A percentile compares a stretch with the other conserved stretches of the same genome.
Evolutionary conservation across 2,329 filamentous ascomycete species (phyloP).

Genomic region (Penicillium concentricum): DNA sequence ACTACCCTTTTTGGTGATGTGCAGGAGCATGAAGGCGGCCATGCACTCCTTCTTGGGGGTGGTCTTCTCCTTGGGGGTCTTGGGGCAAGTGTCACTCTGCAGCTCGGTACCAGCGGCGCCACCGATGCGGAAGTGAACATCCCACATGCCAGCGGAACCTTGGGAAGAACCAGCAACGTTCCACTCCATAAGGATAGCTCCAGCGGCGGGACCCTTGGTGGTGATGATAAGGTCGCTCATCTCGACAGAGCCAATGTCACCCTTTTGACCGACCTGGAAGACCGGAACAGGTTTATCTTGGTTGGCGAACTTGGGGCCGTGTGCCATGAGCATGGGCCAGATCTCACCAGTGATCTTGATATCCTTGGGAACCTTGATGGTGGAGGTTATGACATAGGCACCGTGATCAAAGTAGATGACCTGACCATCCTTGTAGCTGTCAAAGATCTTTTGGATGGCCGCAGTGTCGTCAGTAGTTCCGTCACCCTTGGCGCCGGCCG

Average conservation of each 20-base stretch:
- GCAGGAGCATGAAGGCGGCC: conserved; percentile 67
- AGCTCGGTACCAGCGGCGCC: conserved; percentile 81
- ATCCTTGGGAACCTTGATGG: conserved; percentile 64
- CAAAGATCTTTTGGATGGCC: conserved; percentile 75
- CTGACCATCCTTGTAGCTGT: conserved; percentile 61
- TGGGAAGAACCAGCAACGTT: conserved; percentile 67
- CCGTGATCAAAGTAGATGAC: conserved; percentile 66
- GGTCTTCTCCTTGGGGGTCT: conserved; percentile 66
- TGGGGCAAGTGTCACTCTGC: conserved; percentile 75
- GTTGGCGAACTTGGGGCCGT: conserved; percentile 71
- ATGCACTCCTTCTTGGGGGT: conserved; percentile 66
- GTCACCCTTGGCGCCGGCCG: conserved; percentile 80
- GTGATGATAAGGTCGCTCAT: conserved; percentile 85
- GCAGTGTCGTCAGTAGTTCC: conserved; percentile 83
- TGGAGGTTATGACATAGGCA: conserved; percentile 61
- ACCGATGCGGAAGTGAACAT: conserved; percentile 92
- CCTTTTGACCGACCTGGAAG: conserved; percentile 76
- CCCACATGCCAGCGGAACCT: conserved; percentile 81
- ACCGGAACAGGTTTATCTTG: conserved; percentile 75
- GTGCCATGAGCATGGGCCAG: conserved; percentile 86
- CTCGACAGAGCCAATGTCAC: conserved; percentile 77
- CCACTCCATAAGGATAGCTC: conserved; percentile 89
- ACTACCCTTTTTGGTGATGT: conserved; percentile 56
- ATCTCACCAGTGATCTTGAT: conserved; percentile 88
- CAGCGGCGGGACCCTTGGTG: conserved; percentile 78